These are phyloP conservation scores for Cryptococcus wingfieldii DNA, from an alignment of 1,284 basidiomycete species.

Conservation along the genomic window DNA sequence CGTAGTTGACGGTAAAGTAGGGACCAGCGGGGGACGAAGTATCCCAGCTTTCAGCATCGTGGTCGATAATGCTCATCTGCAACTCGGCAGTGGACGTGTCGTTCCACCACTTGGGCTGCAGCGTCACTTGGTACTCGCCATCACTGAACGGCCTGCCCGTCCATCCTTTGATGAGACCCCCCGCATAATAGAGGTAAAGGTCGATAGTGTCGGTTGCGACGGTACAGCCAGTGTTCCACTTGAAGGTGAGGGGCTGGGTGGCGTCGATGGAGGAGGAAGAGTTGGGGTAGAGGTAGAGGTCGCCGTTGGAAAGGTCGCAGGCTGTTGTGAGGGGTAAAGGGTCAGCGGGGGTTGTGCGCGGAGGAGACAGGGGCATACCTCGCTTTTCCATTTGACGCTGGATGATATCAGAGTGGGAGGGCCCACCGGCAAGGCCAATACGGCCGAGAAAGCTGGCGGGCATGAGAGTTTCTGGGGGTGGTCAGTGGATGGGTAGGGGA, in stretches of 20 bases:
- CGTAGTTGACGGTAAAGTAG: constrained; percentile 56
- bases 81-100: constrained; percentile 56
- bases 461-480: neutral
- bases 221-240: constrained; percentile 63
- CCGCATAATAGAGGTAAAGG: constrained; percentile 65
- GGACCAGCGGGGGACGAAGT: constrained; percentile 64
- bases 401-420: constrained; percentile 7
- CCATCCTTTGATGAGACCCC: constrained; percentile 61
- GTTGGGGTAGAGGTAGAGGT: constrained; percentile 64
- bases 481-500: neutral
- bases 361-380: constrained; percentile 7
- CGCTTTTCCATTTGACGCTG: constrained; percentile 14
- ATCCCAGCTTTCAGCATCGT: constrained; percentile 56
- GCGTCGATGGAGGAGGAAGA: constrained; percentile 56
- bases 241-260: constrained; percentile 58
- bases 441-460: constrained; percentile 11
- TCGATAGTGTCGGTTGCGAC: constrained; percentile 59
- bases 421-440: constrained; percentile 25
- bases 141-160: constrained; percentile 56
- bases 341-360: neutral
- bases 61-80: constrained; percentile 63
- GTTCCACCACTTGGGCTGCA: constrained; percentile 77
- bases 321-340: constrained; percentile 1
- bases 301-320: constrained; percentile 30
- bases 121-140: constrained; percentile 56